Conservation (phyloP, 2,329 filamentous ascomycete species). For the Colletotrichum liaoningense region DNA sequence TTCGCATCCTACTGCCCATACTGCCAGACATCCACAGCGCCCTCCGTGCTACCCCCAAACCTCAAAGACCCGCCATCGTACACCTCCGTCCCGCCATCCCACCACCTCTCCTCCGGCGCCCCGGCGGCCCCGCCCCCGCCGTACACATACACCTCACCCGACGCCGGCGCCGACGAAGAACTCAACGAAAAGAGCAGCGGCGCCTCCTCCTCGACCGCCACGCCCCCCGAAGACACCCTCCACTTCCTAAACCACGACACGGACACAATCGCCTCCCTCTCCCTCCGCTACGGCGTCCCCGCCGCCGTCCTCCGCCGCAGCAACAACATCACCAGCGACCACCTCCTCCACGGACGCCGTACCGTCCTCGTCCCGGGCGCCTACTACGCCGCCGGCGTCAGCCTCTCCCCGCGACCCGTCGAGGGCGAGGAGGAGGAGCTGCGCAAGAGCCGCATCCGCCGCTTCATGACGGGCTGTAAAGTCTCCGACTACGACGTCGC, state of each 20-base stretch:
- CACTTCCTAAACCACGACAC: conserved; percentile 79
- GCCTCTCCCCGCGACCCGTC: conserved; percentile 76
- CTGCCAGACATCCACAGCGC: conserved; percentile 76
- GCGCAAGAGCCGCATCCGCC: conserved; percentile 75
- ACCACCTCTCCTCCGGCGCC: conserved; percentile 38
- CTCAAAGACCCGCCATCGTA: conserved; percentile 78
- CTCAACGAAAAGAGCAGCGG: conserved; percentile 44
- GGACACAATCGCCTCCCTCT: conserved; percentile 76
- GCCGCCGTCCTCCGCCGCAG: conserved; percentile 69
- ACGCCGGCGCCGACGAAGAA: conserved; percentile 2
- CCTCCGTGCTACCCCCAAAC: conserved; percentile 69
- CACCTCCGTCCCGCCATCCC: conserved; percentile 47
- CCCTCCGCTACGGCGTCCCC: conserved; percentile 78
- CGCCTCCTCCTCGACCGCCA: conserved; percentile 9
- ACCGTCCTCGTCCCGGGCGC: conserved; percentile 79
- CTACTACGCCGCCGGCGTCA: conserved; percentile 74
- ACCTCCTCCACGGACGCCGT: conserved; percentile 75
- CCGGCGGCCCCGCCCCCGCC: conserved; percentile 51
- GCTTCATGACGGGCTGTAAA: conserved; percentile 85
- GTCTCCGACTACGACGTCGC: conserved; percentile 82
- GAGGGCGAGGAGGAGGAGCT: conserved; percentile 80
- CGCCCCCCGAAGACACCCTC: conserved; percentile 70
- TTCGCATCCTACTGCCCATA: conserved; percentile 78
- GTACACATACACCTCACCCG: conserved; percentile 44
- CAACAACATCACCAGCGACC: conserved; percentile 79